phyloP scores from a whole-genome alignment of 2,329 filamentous ascomycete species.

The Clarireedia hainanense region DNA sequence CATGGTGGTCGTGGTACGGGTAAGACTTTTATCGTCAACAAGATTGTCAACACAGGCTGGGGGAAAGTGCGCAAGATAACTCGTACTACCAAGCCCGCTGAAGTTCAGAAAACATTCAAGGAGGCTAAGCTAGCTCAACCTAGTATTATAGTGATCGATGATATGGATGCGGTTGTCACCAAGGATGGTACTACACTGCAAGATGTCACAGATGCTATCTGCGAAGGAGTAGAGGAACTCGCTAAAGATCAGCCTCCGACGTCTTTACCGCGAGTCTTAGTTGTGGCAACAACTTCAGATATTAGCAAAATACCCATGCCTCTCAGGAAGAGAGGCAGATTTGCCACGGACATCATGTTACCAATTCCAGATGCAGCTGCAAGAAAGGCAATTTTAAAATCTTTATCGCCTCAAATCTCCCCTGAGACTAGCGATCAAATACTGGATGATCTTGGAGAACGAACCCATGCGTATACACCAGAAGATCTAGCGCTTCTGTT shows the following conservation, averaged over 20 bases:
- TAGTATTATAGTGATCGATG: constrained; percentile 72
- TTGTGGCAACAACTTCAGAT: constrained; percentile 69
- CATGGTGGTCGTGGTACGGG: constrained; percentile 80
- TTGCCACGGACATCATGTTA: constrained; percentile 62
- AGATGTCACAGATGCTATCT: constrained; percentile 43
- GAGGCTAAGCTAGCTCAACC: constrained; percentile 62
- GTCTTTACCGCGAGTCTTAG: constrained; percentile 49
- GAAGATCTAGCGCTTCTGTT: constrained; percentile 65
- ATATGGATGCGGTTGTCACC: constrained; percentile 62
- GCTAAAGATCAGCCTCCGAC: constrained; percentile 26
- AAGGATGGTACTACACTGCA: constrained; percentile 46
- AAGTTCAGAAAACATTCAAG: constrained; percentile 61
- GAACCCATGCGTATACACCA: constrained; percentile 82
- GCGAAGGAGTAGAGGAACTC: constrained; percentile 49
- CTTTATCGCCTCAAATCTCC: constrained; percentile 36
- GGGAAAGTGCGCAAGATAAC: constrained; percentile 57
- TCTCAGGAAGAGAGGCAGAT: constrained; percentile 56
- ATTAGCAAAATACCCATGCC: constrained; percentile 63
- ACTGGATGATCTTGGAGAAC: constrained; percentile 56
- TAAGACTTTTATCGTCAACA: constrained; percentile 67
- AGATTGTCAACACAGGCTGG: constrained; percentile 63
- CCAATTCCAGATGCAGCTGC: constrained; percentile 67
- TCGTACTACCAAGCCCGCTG: constrained; percentile 45
- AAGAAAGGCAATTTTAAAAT: constrained; percentile 66
- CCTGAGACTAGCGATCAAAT: constrained; percentile 42